These are phyloP conservation scores for Kodamaea fukazawae DNA, from an alignment of 805 yeast species.

Conservation along the genomic window DNA sequence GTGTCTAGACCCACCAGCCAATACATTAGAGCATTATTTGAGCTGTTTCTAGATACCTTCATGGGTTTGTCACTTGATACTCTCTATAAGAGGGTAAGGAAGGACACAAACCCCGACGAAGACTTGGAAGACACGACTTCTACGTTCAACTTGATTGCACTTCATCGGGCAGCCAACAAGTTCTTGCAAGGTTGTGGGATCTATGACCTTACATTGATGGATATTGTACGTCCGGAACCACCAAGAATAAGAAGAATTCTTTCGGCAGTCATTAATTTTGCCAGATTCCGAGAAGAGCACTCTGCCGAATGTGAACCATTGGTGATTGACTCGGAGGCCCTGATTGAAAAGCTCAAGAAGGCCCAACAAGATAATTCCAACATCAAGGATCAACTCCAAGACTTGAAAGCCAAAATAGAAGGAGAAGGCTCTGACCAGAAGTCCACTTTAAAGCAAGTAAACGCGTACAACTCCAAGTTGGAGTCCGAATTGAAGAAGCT, in stretches of 20 bases:
- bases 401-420: slow-evolving; percentile 11
- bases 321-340: slow-evolving; percentile 51
- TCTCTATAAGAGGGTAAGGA: slow-evolving; percentile 21
- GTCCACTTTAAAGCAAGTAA: slow-evolving; percentile 38
- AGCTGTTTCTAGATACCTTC: slow-evolving; percentile 60
- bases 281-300: slow-evolving; percentile 77
- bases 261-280: slow-evolving; percentile 84
- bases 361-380: slow-evolving; percentile 17
- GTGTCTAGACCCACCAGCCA: slow-evolving; percentile 56
- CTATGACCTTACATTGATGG: slow-evolving; percentile 70
- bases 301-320: slow-evolving; percentile 66
- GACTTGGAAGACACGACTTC: slow-evolving; percentile 26
- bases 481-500: slow-evolving; percentile 62
- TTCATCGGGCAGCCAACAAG: slow-evolving; percentile 57
- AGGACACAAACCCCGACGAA: slow-evolving; percentile 9
- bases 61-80: slow-evolving; percentile 46
- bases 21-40: slow-evolving; percentile 53
- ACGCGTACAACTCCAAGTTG: slow-evolving; percentile 48
- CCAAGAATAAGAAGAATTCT: slow-evolving; percentile 59
- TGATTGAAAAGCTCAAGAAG: slow-evolving; percentile 40
- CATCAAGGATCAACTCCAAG: slow-evolving; percentile 9
- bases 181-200: slow-evolving; percentile 74
- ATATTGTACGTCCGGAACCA: slow-evolving; percentile 76
- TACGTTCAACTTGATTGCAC: slow-evolving; percentile 50
- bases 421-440: slow-evolving; percentile 22